Base-by-base conservation (phyloP, 805 yeast genomes). In the Sporopachydermia lactativora region DNA sequence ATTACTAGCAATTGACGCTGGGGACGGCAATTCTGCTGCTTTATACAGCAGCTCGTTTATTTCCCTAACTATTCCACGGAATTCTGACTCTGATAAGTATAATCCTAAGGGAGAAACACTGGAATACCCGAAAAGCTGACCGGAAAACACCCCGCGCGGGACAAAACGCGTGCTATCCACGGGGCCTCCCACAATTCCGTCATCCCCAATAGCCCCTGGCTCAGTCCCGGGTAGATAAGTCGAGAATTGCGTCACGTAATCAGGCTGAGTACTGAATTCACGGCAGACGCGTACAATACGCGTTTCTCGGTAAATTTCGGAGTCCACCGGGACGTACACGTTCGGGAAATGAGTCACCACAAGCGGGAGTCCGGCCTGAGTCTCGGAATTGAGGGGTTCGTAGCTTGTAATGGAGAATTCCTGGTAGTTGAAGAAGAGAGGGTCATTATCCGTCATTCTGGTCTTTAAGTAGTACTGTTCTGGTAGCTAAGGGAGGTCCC, bases 291-390 rank as follows among this genome's bases (percentile, higher is more conserved):
- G 53, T 3, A 80, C 77, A n/a, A 81, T 64, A 43, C 89, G 58
- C 0, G 81, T 73, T 4, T 49, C 42, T 15, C 42, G 37, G 43
- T 50, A 65, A 15, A 40, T 46, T 0, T 43, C 41, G 2, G 72
- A 59, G 4, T 49, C 50, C 3, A 39, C 43, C 3, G 61, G 52
- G 1, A 50, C 66, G 51, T 75, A 68, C 3, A 66, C 59, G 47
- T 77, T 76, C 4, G 85, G 86, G 51, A 77, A 81, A 55, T 80
- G 88, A 19, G 78, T 77, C 5, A 76, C 55, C 15, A 73, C 70
- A 6, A 76, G 48, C 2, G 69, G 56, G 19, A 50, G 52, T 3
- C 55, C 55, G 11, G 41, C 44, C 3, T 24, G 41, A 13, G 41
- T 42, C 1, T 41, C 50, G n/a, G n/a, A n/a, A n/a, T n/a, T n/a